These are phyloP conservation scores for Lasiosphaeriaceae sp. DNA, from an alignment of 495 filamentous ascomycete genomes.

Conservation along the genomic window DNA sequence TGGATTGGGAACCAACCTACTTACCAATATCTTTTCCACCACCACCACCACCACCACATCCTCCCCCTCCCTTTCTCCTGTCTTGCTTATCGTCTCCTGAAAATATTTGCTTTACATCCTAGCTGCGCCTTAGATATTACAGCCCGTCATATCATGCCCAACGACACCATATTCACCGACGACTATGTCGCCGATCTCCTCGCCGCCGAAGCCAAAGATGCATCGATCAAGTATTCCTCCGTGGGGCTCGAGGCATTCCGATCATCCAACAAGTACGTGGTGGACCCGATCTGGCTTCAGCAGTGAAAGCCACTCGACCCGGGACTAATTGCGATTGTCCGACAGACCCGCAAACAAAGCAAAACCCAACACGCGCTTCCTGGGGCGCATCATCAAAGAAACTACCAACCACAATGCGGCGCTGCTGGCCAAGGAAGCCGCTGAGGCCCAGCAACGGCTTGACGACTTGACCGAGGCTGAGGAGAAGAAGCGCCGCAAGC, in stretches of 20 bases:
- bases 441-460: constrained; percentile 47
- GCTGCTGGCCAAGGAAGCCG: constrained; percentile 75
- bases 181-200: constrained; percentile 72
- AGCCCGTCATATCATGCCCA: constrained; percentile 15
- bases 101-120: neutral
- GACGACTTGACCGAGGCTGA: constrained; percentile 40
- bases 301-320: neutral
- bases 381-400: constrained; percentile 82
- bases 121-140: neutral
- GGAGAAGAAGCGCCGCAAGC: constrained; percentile 34
- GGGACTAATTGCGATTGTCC: constrained; percentile 9
- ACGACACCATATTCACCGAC: constrained; percentile 55
- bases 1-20: too few relatives aligned
- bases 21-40: too few relatives aligned
- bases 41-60: too few relatives aligned
- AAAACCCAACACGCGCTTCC: constrained; percentile 86
- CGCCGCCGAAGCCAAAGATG: constrained; percentile 65
- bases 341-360: constrained; percentile 60
- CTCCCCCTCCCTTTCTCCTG: too few relatives aligned
- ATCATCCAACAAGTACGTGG: constrained; percentile 52
- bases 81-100: too few relatives aligned
- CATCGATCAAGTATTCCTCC: constrained; percentile 65
- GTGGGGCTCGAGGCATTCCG: constrained; percentile 69
- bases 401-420: constrained; percentile 88
- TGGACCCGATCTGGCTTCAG: constrained; percentile 3